These are phyloP conservation scores for Zea luxurians DNA, from an alignment of 176 grass and related monocot species.

Conservation along the genomic window DNA sequence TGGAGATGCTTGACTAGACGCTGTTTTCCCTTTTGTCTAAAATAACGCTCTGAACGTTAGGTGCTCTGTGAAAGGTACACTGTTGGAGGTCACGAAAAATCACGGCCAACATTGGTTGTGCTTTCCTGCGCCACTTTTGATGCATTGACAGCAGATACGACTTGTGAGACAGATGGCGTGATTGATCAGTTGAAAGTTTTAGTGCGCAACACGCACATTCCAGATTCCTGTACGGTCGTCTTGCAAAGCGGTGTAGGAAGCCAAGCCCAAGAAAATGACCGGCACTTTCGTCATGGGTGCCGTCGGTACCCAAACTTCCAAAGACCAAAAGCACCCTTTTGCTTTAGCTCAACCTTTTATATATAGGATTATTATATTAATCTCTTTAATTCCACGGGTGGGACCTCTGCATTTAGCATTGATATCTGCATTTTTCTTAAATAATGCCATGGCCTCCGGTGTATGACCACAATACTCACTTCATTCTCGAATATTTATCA, in stretches of 20 bases:
- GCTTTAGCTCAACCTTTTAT: neutral
- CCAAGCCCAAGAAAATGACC: conserved; percentile 22
- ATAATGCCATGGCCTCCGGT: neutral
- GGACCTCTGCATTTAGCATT: neutral
- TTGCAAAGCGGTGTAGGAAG: neutral
- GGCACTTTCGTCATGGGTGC: neutral
- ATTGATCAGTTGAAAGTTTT: neutral
- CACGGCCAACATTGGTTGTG: neutral
- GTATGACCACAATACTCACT: too few species aligned
- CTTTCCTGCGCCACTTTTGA: neutral
- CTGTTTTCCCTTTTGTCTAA: neutral
- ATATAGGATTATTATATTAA: neutral
- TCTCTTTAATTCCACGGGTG: neutral
- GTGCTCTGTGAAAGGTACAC: neutral
- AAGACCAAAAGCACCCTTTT: conserved; percentile 6
- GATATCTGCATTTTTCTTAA: neutral
- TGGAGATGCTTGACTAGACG: neutral
- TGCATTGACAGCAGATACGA: neutral
- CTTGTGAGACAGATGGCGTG: neutral
- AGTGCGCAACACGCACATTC: neutral
- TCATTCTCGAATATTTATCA: too few species aligned
- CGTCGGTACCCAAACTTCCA: neutral
- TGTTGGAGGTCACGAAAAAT: neutral
- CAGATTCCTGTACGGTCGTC: neutral
- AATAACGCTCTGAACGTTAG: neutral